A percentile compares a stretch with the other conserved stretches of the same genome.
Conservation (phyloP, 805 yeast genomes). For the Starmerella apicola region DNA sequence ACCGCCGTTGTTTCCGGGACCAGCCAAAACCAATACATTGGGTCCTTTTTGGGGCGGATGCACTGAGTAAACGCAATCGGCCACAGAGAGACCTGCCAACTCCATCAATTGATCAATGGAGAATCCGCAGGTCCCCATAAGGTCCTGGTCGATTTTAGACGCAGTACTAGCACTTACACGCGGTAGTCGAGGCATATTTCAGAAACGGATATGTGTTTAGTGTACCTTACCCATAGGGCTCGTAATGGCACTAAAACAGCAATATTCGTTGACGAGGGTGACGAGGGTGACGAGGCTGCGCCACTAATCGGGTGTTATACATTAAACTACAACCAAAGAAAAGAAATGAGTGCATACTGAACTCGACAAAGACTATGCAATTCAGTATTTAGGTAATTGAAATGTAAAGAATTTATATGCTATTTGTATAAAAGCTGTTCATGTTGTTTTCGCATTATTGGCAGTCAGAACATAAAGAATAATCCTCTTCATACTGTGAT, state of each 20-base stretch:
- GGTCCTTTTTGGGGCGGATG: constrained; percentile 43
- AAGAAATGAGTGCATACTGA: too few relatives aligned
- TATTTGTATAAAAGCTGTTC: too few relatives aligned
- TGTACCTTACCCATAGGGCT: background rate
- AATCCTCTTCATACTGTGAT: constrained; percentile 12
- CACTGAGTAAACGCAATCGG: constrained; percentile 62
- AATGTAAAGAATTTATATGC: too few relatives aligned
- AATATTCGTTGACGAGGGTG: too few relatives aligned
- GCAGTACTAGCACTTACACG: constrained; percentile 38
- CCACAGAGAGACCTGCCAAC: constrained; percentile 88
- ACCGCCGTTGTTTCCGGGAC: constrained; percentile 94
- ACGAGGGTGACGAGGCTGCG: too few relatives aligned
- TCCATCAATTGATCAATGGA: constrained; percentile 89
- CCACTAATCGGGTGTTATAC: too few relatives aligned
- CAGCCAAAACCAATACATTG: constrained; percentile 59
- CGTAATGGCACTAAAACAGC: background rate
- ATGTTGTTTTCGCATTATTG: too few relatives aligned
- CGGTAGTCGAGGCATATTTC: constrained; percentile 5
- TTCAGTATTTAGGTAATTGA: too few relatives aligned
- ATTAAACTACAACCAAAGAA: too few relatives aligned
- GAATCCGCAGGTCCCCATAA: constrained; percentile 76
- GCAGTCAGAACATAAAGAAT: constrained; percentile 5
- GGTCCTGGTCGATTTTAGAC: constrained; percentile 64
- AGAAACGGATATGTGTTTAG: background rate
- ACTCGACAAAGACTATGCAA: too few relatives aligned